Conservation (phyloP, 768 basidiomycete species). For the Suillus plorans region DNA sequence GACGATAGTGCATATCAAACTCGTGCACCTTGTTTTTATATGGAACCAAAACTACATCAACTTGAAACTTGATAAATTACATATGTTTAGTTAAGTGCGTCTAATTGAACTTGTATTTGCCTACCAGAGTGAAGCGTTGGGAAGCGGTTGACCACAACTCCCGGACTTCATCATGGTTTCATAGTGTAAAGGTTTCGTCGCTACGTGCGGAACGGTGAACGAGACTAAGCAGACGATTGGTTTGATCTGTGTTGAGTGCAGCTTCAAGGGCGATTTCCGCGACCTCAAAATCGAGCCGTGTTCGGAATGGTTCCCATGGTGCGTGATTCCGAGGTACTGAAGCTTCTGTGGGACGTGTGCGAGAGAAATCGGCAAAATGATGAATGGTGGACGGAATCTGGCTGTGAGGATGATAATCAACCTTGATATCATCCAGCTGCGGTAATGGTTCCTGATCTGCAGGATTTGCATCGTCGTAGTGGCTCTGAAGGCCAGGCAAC, state of each 20-base stretch:
- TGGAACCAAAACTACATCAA: no score
- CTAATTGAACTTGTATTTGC: no score
- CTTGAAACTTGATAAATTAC: no score
- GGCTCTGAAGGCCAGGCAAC: background rate
- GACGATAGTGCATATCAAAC: no score
- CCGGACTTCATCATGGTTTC: no score
- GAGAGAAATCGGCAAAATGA: constrained; percentile 18
- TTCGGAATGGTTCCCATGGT: constrained; percentile 33
- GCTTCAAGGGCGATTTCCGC: constrained; percentile 24
- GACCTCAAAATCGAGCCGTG: constrained; percentile 30
- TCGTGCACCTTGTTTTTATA: no score
- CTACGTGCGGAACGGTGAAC: constrained; percentile 8
- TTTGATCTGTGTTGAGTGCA: constrained; percentile 18
- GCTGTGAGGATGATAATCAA: no score
- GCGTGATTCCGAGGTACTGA: constrained; percentile 8
- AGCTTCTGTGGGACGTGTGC: background rate
- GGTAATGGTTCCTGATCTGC: background rate
- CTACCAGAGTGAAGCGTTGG: no score
- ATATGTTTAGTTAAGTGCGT: no score
- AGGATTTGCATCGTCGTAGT: background rate
- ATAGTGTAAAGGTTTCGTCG: constrained; percentile 16
- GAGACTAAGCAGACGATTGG: constrained; percentile 19
- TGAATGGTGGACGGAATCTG: constrained; percentile 6
- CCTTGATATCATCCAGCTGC: constrained; percentile 18
- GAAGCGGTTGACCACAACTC: no score